Conservation (phyloP, 2,329 filamentous ascomycete species). For the Fusarium nygamai region DNA sequence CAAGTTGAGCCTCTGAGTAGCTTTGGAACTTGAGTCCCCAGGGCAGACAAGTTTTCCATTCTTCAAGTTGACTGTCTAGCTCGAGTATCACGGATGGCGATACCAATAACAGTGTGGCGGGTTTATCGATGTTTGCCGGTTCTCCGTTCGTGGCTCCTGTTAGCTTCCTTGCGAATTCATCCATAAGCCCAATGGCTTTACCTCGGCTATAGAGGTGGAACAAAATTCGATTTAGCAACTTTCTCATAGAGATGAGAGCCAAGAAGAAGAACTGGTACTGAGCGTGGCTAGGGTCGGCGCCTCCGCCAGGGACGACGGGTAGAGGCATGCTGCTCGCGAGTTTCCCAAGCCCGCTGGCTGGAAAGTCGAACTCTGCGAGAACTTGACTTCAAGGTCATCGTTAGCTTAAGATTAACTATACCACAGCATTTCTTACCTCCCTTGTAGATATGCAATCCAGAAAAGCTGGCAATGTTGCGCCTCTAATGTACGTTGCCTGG, state of each 20-base stretch:
- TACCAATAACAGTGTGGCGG: neutral
- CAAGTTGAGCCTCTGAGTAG: neutral
- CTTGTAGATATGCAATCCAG: conserved; percentile 31
- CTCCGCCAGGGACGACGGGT: conserved; percentile 11
- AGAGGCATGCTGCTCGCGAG: conserved; percentile 22
- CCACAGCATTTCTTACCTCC: neutral
- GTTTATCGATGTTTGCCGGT: neutral
- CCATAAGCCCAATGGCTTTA: neutral
- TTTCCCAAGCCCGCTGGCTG: conserved; percentile 23
- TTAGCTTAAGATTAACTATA: neutral
- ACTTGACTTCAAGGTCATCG: neutral
- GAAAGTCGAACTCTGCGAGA: conserved; percentile 30
- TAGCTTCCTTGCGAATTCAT: neutral
- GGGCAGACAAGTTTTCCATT: conserved; percentile 26
- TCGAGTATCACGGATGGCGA: conserved; percentile 16
- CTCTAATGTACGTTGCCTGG: conserved; percentile 8
- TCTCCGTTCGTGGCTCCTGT: neutral
- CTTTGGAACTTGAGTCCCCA: neutral
- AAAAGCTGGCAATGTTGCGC: conserved; percentile 24
- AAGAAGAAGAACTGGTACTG: conserved; percentile 31
- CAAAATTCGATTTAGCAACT: conserved; percentile 22
- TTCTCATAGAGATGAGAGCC: conserved; percentile 25
- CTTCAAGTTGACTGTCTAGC: conserved; percentile 28
- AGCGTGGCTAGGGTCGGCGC: conserved; percentile 5
- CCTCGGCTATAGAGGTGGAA: conserved; percentile 28